These are phyloP conservation scores for Bolboschoenoplectus hybrid DNA, from an alignment of 202 grass and related monocot species.

Conservation along the genomic window DNA sequence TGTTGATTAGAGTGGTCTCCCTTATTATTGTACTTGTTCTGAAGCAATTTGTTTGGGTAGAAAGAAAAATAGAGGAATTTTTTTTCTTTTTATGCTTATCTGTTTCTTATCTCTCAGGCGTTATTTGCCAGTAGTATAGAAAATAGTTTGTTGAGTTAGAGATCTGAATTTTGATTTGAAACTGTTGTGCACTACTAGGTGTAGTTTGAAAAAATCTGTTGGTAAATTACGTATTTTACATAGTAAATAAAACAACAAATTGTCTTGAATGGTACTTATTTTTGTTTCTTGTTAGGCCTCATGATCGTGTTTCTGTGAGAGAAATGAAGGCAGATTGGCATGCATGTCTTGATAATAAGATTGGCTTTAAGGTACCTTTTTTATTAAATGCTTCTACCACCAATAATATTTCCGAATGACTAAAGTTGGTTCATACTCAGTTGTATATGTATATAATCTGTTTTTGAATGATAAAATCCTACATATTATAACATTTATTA, in stretches of 20 bases:
- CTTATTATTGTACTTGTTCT: not conserved
- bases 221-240: not conserved
- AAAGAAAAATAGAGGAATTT: not conserved
- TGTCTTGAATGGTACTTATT: conserved; percentile 28
- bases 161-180: conserved; percentile 2
- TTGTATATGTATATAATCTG: not conserved
- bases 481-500: conserved; percentile 7
- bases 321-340: conserved; percentile 98
- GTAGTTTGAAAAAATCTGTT: conserved; percentile 15
- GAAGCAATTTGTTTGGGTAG: not conserved
- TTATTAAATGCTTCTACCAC: not conserved
- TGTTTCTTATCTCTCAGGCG: not conserved
- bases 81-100: not conserved
- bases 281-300: conserved; percentile 60
- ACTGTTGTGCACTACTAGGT: not conserved
- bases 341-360: conserved; percentile 83
- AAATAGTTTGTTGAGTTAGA: conserved; percentile 7
- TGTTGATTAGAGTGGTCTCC: not conserved
- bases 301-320: conserved; percentile 90
- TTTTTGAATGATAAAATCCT: conserved; percentile 16
- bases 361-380: conserved; percentile 87
- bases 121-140: not conserved
- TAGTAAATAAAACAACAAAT: not conserved
- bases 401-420: not conserved
- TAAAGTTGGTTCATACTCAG: not conserved